Evolutionary conservation across 225 moss, liverwort and hornwort species (phyloP).

Genomic region (Bryum argenteum): DNA sequence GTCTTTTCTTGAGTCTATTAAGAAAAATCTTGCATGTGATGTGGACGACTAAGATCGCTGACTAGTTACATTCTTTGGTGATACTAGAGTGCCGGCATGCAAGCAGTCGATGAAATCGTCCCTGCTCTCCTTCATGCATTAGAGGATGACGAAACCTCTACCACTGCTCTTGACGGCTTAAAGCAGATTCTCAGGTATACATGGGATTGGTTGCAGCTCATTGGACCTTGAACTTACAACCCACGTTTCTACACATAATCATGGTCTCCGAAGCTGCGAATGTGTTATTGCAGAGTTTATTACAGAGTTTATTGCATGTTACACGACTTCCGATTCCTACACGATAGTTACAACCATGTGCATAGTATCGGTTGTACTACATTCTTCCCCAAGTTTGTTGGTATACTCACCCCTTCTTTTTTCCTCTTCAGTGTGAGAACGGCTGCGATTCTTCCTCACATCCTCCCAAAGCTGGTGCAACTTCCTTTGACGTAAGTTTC

Average conservation of each 20-base stretch:
- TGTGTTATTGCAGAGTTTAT: not conserved
- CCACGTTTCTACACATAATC: not conserved
- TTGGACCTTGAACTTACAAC: not conserved
- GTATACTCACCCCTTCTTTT: slow-evolving; percentile 19
- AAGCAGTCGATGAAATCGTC: slow-evolving; percentile 99
- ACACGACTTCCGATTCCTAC: not conserved
- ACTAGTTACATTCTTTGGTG: slow-evolving; percentile 27
- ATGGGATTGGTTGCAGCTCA: slow-evolving; percentile 15
- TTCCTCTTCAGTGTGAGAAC: slow-evolving; percentile 79
- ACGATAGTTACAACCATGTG: not conserved
- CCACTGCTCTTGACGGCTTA: slow-evolving; percentile 91
- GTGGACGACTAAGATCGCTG: not conserved
- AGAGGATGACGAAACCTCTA: slow-evolving; percentile 81
- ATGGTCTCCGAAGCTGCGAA: slow-evolving; percentile 4
- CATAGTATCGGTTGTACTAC: not conserved
- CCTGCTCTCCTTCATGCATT: slow-evolving; percentile 91
- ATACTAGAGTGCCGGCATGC: slow-evolving; percentile 89
- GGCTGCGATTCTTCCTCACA: slow-evolving; percentile 94
- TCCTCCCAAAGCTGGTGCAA: slow-evolving; percentile 95
- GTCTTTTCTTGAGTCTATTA: not conserved
- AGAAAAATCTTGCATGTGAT: not conserved
- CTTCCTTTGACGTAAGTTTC: slow-evolving; percentile 82
- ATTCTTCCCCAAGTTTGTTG: not conserved
- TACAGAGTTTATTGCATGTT: not conserved
- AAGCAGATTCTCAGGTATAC: slow-evolving; percentile 93